Percentiles rank a stretch among this genome's conserved stretches.
phyloP scores from a whole-genome alignment of 2,329 filamentous ascomycete genomes.

The Emmonsia crescens region DNA sequence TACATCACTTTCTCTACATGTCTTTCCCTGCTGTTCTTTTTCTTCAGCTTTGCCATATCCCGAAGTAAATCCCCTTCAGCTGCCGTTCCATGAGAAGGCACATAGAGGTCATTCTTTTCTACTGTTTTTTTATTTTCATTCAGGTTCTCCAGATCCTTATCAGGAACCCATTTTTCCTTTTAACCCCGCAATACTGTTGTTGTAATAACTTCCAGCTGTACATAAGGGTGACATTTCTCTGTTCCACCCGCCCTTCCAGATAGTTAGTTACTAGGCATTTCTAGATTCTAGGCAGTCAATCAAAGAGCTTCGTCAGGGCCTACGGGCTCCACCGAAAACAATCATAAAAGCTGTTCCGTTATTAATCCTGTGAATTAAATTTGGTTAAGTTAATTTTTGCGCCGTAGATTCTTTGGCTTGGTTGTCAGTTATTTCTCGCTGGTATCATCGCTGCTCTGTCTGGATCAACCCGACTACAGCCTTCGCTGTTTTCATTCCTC shows the following conservation, averaged over 20 bases:
- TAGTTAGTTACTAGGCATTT: constrained; percentile 1
- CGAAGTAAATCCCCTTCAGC: background rate
- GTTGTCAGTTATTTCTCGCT: too few species aligned
- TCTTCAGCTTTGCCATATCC: background rate
- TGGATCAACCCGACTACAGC: too few species aligned
- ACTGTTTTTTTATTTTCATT: background rate
- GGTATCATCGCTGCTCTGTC: too few species aligned
- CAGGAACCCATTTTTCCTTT: background rate
- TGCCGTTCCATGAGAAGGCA: background rate
- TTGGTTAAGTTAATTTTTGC: constrained; percentile 16
- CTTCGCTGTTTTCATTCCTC: too few species aligned
- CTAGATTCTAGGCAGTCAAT: constrained; percentile 7
- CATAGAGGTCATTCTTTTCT: background rate
- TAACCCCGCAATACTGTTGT: background rate
- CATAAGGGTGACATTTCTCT: background rate
- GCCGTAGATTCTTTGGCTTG: background rate
- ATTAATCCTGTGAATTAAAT: background rate
- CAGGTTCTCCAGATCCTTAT: background rate
- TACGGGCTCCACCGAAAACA: constrained; percentile 5
- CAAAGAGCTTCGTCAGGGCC: constrained; percentile 4
- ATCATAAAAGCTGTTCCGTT: background rate
- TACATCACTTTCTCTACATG: background rate
- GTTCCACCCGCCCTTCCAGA: background rate
- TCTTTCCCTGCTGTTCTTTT: background rate
- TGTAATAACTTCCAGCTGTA: background rate